Percentiles rank a stretch among this genome's conserved stretches.
phyloP scores from a whole-genome alignment of 768 basidiomycete species.

The Gelatoporia subvermispora region DNA sequence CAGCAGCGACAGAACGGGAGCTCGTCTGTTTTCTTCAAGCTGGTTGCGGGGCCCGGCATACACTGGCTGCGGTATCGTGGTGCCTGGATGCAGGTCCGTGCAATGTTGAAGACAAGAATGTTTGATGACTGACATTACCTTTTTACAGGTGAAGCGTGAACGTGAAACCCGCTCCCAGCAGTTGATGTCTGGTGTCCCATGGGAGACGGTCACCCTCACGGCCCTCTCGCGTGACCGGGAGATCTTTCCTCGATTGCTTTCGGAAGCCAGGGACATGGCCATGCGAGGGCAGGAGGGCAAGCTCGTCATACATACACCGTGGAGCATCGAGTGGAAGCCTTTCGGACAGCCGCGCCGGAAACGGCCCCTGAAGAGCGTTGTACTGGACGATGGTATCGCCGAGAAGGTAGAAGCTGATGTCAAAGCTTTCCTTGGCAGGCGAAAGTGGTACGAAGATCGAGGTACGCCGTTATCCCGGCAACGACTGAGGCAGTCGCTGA shows the following conservation, averaged over 20 bases:
- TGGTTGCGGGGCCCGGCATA: slow-evolving; percentile 94
- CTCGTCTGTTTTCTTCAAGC: slow-evolving; percentile 80
- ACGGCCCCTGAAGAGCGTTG: slow-evolving; percentile 83
- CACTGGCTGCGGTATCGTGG: slow-evolving; percentile 89
- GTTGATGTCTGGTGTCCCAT: slow-evolving; percentile 86
- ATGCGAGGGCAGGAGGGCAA: slow-evolving; percentile 86
- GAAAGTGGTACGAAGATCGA: slow-evolving; percentile 95
- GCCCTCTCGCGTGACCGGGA: slow-evolving; percentile 82
- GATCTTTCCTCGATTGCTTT: slow-evolving; percentile 74
- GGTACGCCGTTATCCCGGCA: slow-evolving; percentile 42
- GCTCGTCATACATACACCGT: slow-evolving; percentile 92
- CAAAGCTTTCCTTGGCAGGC: slow-evolving; percentile 72
- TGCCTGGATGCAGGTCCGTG: slow-evolving; percentile 90
- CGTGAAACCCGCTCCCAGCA: slow-evolving; percentile 91
- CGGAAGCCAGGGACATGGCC: slow-evolving; percentile 87
- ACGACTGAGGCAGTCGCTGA: not conserved
- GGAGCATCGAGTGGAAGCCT: slow-evolving; percentile 94
- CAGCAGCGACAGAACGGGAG: slow-evolving; percentile 90
- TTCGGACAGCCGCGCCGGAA: slow-evolving; percentile 90
- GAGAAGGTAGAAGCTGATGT: slow-evolving; percentile 81
- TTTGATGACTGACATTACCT: not conserved
- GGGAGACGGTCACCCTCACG: slow-evolving; percentile 96
- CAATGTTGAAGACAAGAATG: not conserved
- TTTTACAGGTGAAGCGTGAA: slow-evolving; percentile 91
- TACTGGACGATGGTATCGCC: slow-evolving; percentile 77